Percentiles rank a stretch among this genome's conserved stretches.
Evolutionary conservation across 306 rosid genomes (phyloP).

Genomic region (Fragaria ananassa): DNA sequence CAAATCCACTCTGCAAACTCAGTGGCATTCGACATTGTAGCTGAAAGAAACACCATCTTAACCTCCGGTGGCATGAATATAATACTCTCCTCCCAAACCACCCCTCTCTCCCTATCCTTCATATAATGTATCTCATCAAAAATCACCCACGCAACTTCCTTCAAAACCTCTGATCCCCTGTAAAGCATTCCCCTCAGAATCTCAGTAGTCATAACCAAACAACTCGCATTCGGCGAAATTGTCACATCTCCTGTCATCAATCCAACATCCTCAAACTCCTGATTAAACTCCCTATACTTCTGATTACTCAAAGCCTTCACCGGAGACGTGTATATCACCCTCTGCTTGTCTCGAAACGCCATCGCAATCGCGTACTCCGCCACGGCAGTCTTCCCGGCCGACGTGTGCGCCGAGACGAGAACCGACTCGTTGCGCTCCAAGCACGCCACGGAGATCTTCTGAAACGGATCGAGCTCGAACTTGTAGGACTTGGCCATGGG

Average conservation of each 20-base stretch:
- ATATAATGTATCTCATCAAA: conserved; percentile 94
- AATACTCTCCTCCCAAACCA: conserved; percentile 99
- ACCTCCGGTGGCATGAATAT: conserved; percentile 85
- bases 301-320: conserved; percentile 90
- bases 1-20: conserved; percentile 98
- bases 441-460: conserved; percentile 78
- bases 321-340: conserved; percentile 90
- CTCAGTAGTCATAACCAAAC: conserved; percentile 91
- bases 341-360: conserved; percentile 83
- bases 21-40: conserved; percentile 94
- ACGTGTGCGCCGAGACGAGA: conserved; percentile 93
- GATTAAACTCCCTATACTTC: conserved; percentile 80
- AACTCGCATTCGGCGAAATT: conserved; percentile 76
- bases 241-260: conserved; percentile 98
- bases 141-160: conserved; percentile 96
- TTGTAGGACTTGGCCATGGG: conserved; percentile 60
- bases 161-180: conserved; percentile 83
- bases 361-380: conserved; percentile 97
- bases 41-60: conserved; percentile 91
- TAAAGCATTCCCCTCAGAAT: conserved; percentile 93
- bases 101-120: conserved; percentile 97
- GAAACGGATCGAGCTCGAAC: conserved; percentile 88
- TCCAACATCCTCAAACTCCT: conserved; percentile 84
- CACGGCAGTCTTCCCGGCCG: conserved; percentile 94
- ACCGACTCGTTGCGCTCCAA: conserved; percentile 86